Evolutionary conservation across 495 filamentous ascomycete species (phyloP).

Genomic region (Neurospora terricola): DNA sequence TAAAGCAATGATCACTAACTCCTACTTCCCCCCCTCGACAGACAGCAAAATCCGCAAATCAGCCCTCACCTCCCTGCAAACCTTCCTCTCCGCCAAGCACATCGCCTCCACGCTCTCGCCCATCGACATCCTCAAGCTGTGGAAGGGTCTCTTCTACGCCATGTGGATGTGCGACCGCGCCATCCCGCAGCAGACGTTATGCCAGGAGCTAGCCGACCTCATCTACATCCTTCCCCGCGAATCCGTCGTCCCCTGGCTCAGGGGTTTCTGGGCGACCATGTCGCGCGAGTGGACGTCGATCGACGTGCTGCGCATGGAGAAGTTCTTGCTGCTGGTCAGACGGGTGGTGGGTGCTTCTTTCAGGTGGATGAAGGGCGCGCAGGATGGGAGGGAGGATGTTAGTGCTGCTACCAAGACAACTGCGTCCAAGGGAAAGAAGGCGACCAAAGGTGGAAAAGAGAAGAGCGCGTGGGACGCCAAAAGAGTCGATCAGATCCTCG

Average conservation of each 20-base stretch:
- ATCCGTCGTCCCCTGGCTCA: conserved; percentile 52
- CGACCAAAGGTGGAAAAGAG: conserved; percentile 3
- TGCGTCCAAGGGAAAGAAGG: conserved; percentile 23
- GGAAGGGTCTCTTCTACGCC: conserved; percentile 96
- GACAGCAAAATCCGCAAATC: conserved; percentile 75
- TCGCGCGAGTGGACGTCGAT: conserved; percentile 70
- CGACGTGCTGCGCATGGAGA: conserved; percentile 82
- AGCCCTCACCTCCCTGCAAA: conserved; percentile 67
- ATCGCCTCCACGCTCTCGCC: conserved; percentile 44
- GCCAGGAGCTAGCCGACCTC: conserved; percentile 64
- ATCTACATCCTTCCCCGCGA: conserved; percentile 51
- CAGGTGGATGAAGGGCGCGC: conserved; percentile 34
- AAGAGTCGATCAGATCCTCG: conserved; percentile 27
- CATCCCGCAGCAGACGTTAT: conserved; percentile 75
- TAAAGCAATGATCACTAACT: too few species aligned
- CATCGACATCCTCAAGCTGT: conserved; percentile 80
- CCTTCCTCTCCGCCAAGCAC: conserved; percentile 61
- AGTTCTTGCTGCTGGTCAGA: conserved; percentile 80
- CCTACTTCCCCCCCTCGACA: conserved; percentile 24
- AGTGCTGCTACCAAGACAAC: conserved; percentile 53
- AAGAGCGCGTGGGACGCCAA: conserved; percentile 20
- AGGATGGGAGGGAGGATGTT: conserved; percentile 49
- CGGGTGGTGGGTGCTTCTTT: conserved; percentile 63
- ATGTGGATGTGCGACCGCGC: conserved; percentile 93
- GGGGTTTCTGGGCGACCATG: conserved; percentile 87